phyloP scores from a whole-genome alignment of 169 alveolate species.

The Eimeria acervulina region DNA sequence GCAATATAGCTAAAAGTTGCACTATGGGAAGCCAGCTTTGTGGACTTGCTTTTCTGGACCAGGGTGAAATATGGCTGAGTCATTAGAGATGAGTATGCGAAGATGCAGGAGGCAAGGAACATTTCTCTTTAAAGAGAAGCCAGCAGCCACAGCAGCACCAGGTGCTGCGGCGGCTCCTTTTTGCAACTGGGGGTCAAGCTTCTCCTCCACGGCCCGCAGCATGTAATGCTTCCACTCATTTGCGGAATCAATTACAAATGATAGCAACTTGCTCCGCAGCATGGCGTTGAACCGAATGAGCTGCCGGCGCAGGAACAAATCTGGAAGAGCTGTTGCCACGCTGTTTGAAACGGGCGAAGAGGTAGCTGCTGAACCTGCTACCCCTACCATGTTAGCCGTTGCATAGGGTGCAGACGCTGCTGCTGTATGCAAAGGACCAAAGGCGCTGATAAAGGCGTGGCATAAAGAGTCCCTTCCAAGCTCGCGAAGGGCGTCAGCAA shows the following conservation, averaged over 20 bases:
- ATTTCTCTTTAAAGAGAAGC: conserved; percentile 29
- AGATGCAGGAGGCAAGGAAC: conserved; percentile 49
- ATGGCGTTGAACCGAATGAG: conserved; percentile 58
- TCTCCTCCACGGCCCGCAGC: conserved; percentile 58
- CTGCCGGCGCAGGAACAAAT: conserved; percentile 52
- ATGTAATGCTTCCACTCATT: conserved; percentile 68
- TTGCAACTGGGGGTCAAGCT: conserved; percentile 7
- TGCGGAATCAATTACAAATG: conserved; percentile 69
- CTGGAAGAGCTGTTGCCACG: conserved; percentile 17
- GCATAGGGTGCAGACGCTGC: conserved; percentile 18
- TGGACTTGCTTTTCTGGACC: conserved; percentile 59
- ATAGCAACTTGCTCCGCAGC: conserved; percentile 62
- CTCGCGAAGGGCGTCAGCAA: conserved; percentile 75
- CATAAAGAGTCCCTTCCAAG: conserved; percentile 65
- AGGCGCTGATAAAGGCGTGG: conserved; percentile 61
- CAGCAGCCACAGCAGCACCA: conserved; percentile 38
- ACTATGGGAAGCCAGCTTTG: not conserved
- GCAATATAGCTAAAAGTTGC: not conserved
- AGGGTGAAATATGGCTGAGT: conserved; percentile 43
- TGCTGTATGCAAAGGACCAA: conserved; percentile 44
- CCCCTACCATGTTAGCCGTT: not conserved
- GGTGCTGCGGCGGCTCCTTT: conserved; percentile 12
- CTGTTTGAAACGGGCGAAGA: not conserved
- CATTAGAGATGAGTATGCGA: conserved; percentile 16
- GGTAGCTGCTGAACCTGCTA: conserved; percentile 3